Percentiles rank a stretch among this genome's conserved stretches.
Evolutionary conservation across 768 basidiomycete genomes (phyloP).

Genomic region (Mycena haematopus): DNA sequence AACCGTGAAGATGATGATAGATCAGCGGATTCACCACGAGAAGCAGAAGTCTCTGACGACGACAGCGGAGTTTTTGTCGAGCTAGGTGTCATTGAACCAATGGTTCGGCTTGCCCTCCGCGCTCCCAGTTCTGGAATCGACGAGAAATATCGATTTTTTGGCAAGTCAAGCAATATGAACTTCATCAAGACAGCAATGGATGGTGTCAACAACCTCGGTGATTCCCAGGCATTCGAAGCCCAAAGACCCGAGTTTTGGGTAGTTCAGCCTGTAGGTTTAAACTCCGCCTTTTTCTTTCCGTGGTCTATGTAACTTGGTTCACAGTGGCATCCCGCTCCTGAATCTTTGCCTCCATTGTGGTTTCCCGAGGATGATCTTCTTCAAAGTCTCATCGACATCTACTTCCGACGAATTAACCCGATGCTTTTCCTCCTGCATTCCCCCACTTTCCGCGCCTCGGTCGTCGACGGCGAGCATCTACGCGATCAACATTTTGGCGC

Average conservation of each 20-base stretch:
- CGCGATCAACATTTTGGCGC: conserved; percentile 58
- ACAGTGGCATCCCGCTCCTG: background rate
- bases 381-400: conserved; percentile 43
- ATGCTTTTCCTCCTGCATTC: conserved; percentile 69
- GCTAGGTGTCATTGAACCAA: conserved; percentile 1
- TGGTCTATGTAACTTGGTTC: background rate
- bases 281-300: background rate
- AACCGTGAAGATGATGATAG: background rate
- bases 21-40: background rate
- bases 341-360: conserved; percentile 43
- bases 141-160: conserved; percentile 10
- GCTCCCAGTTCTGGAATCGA: conserved; percentile 1
- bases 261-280: background rate
- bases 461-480: conserved; percentile 50
- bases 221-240: conserved; percentile 1
- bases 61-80: conserved; percentile 13
- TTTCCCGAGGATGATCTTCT: conserved; percentile 55
- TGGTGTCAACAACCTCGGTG: background rate
- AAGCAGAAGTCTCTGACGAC: background rate
- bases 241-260: conserved; percentile 32
- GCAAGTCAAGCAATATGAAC: conserved; percentile 10
- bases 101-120: conserved; percentile 1
- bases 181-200: conserved; percentile 20
- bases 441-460: conserved; percentile 61
- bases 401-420: conserved; percentile 60